Percentiles rank a stretch among this genome's conserved stretches.
Evolutionary conservation across 2,329 filamentous ascomycete genomes (phyloP).

Genomic region (Exophiala alcalophila): DNA sequence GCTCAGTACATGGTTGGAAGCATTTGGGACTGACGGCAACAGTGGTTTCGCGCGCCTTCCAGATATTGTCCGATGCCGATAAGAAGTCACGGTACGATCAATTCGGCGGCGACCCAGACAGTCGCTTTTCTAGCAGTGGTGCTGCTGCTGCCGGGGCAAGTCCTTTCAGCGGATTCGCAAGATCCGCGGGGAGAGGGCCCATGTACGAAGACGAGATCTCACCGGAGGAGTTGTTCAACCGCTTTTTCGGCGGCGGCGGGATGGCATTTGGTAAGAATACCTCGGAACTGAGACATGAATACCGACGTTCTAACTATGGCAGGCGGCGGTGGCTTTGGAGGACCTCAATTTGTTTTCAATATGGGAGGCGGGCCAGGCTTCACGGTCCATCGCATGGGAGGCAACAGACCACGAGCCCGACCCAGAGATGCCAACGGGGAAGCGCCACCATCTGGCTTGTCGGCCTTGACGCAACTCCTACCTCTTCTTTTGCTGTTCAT

Average conservation of each 20-base stretch:
- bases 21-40: constrained; percentile 16
- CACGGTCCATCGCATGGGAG: constrained; percentile 93
- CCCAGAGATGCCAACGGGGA: constrained; percentile 63
- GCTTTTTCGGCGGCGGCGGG: constrained; percentile 83
- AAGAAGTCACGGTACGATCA: constrained; percentile 87
- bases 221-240: constrained; percentile 92
- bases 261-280: constrained; percentile 61
- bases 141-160: constrained; percentile 41
- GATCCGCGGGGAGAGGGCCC: constrained; percentile 47
- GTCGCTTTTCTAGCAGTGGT: constrained; percentile 64
- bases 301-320: constrained; percentile 15
- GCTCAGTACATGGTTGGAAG: background rate
- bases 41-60: constrained; percentile 91
- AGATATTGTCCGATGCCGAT: constrained; percentile 86
- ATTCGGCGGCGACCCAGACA: constrained; percentile 90
- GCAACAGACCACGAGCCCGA: constrained; percentile 69
- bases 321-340: constrained; percentile 64
- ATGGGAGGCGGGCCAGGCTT: constrained; percentile 87
- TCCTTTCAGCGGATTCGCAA: constrained; percentile 49
- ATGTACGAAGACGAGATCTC: constrained; percentile 91
- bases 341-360: constrained; percentile 92
- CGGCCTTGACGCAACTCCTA: constrained; percentile 69
- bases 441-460: constrained; percentile 50
- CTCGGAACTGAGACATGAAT: constrained; percentile 2
- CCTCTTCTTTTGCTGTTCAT: constrained; percentile 88